Conservation (phyloP, 1,284 basidiomycete genomes). For the Rugosomyces carneus region DNA sequence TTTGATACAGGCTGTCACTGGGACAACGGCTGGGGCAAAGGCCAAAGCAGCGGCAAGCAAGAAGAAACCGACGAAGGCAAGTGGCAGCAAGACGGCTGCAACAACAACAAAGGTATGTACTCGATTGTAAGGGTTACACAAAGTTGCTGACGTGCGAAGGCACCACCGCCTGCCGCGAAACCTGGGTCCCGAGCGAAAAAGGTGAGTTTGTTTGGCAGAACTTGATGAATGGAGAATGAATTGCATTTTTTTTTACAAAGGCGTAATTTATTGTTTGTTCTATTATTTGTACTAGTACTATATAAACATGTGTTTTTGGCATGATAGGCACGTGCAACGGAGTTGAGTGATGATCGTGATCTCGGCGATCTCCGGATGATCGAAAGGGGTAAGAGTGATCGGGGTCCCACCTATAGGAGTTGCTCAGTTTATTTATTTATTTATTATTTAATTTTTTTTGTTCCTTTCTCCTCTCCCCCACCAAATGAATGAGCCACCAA, state of each 20-base stretch:
- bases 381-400: conserved; percentile 11
- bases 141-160: too few species aligned
- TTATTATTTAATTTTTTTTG: conserved; percentile 24
- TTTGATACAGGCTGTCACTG: conserved; percentile 29
- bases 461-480: conserved; percentile 15
- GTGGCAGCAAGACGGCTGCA: conserved; percentile 21
- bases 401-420: conserved; percentile 11
- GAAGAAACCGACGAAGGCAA: conserved; percentile 33
- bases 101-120: conserved; percentile 12
- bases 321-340: too few species aligned
- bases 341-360: too few species aligned
- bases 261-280: background rate
- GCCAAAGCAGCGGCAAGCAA: conserved; percentile 34
- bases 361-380: conserved; percentile 2
- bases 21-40: conserved; percentile 29
- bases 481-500: conserved; percentile 25
- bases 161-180: conserved; percentile 23
- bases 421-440: conserved; percentile 12
- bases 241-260: too few species aligned
- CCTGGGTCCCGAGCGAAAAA: conserved; percentile 29
- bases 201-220: conserved; percentile 17
- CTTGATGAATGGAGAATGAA: too few species aligned
- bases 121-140: too few species aligned
- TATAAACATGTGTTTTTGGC: background rate
- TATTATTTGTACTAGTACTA: background rate